Evolutionary conservation across 2,329 filamentous ascomycete genomes (phyloP).

Genomic region (Fusarium humuli): DNA sequence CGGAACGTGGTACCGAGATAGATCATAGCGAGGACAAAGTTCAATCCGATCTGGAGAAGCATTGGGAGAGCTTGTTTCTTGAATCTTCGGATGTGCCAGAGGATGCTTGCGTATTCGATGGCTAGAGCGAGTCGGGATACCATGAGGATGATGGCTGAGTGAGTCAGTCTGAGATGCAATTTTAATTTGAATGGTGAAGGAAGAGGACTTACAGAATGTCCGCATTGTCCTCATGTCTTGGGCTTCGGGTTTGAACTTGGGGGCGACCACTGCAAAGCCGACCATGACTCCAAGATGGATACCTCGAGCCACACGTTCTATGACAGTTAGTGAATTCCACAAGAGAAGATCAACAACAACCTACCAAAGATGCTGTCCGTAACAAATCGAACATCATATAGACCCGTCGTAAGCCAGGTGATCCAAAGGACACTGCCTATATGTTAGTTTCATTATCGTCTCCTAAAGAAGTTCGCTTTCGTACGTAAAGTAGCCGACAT

Average conservation of each 20-base stretch:
- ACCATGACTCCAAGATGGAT: constrained; percentile 73
- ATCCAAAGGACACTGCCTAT: constrained; percentile 69
- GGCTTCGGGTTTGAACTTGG: constrained; percentile 55
- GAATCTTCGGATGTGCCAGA: constrained; percentile 58
- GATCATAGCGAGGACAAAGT: constrained; percentile 51
- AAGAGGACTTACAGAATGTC: constrained; percentile 53
- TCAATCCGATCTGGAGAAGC: constrained; percentile 51
- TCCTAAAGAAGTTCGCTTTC: background rate
- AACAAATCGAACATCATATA: constrained; percentile 75
- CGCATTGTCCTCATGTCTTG: constrained; percentile 55
- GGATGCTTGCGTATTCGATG: constrained; percentile 64
- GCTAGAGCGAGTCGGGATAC: constrained; percentile 65
- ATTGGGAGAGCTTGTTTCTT: constrained; percentile 53
- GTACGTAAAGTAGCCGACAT: constrained; percentile 54
- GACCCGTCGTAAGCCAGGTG: constrained; percentile 73
- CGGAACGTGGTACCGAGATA: constrained; percentile 58
- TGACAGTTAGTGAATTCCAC: background rate
- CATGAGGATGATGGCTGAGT: constrained; percentile 59
- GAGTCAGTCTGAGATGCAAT: background rate
- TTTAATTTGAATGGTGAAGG: background rate
- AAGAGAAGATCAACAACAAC: background rate
- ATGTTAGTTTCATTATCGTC: accelerated
- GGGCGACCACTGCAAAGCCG: constrained; percentile 71
- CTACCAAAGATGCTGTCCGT: constrained; percentile 70
- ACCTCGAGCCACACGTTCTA: constrained; percentile 66